Evolutionary conservation across 805 yeast genomes (phyloP), one percentile per base, ranked within the genome.

Genomic region (Saccharomyces paradoxus): DNA sequence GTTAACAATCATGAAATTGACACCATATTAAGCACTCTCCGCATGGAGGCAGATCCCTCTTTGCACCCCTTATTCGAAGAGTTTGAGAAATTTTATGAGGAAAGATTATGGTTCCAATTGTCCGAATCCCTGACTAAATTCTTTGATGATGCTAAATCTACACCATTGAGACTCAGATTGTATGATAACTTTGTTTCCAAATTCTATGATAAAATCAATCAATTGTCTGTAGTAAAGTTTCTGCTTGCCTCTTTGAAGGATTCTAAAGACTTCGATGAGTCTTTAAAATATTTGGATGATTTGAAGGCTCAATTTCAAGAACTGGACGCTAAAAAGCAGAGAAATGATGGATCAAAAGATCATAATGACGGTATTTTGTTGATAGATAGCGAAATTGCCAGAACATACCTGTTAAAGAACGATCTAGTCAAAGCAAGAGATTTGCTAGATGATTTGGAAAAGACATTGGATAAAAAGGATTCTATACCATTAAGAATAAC

Each of bases 81-180:
- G 41, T 79, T 92, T 67, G 97, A 91, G 66, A 96, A 89, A 63
- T 76, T 77, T 55, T 87, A 89, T 72, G 96, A 90, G 66, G 78
- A 96, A 62, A 90, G 89, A 70, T 79, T 92, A 68, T 94, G 97
- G 97, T 95, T 86, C 73, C 98, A 94, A 75, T 79, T 94, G 67
- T 88, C 97, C 2, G 80, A 81, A 57, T 71, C 81, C 6, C 74
- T 94, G 55, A 72, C 73, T 37, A 78, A 77, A 58, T 80, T 91
- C 65, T 92, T 81, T 73, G 74, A 74, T 47, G 75, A 77, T 54
- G 77, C 81, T 8, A 75, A 75, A 28, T 76, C 87, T 13, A 71
- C 69, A 41, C 73, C 79, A 0, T 71, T 88, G 54, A 81, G 92
- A 60, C 69, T 84, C 61, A 81, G 83, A 58, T 71, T 92, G 52